Evolutionary conservation across 495 filamentous ascomycete genomes (phyloP).

Genomic region (Clavariopsis aquatica): DNA sequence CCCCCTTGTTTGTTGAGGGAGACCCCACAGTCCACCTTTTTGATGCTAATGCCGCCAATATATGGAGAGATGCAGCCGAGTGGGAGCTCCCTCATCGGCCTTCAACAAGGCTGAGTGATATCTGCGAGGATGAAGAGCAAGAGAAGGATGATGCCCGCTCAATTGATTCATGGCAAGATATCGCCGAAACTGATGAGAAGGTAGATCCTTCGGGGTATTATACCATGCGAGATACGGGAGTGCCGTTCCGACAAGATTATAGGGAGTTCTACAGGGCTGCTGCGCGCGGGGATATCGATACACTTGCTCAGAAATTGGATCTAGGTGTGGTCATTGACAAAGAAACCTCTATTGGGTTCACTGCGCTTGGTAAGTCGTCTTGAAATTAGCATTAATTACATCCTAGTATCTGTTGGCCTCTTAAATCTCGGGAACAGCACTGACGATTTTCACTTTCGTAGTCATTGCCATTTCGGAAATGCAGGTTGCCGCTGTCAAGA

Average conservation of each 20-base stretch:
- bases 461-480: conserved; percentile 18
- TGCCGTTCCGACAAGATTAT: conserved; percentile 10
- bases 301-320: conserved; percentile 8
- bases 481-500: conserved; percentile 12
- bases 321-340: conserved; percentile 16
- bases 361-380: conserved; percentile 7
- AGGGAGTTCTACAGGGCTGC: conserved; percentile 11
- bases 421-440: no score
- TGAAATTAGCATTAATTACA: no score
- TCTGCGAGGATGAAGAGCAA: neutral
- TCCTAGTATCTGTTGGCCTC: no score
- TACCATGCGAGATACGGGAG: neutral
- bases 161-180: neutral
- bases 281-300: conserved; percentile 13
- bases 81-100: neutral
- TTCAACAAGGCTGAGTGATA: conserved; percentile 6
- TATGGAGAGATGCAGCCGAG: no score
- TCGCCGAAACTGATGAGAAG: conserved; percentile 5
- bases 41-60: no score
- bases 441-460: no score
- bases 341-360: conserved; percentile 14
- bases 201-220: neutral
- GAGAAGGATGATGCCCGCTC: conserved; percentile 3
- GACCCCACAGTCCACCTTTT: no score
- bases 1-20: no score